Percentiles rank a stretch among this genome's conserved stretches.
Conservation (phyloP, 2,329 filamentous ascomycete genomes). For the Domatiomyces catenatus region DNA sequence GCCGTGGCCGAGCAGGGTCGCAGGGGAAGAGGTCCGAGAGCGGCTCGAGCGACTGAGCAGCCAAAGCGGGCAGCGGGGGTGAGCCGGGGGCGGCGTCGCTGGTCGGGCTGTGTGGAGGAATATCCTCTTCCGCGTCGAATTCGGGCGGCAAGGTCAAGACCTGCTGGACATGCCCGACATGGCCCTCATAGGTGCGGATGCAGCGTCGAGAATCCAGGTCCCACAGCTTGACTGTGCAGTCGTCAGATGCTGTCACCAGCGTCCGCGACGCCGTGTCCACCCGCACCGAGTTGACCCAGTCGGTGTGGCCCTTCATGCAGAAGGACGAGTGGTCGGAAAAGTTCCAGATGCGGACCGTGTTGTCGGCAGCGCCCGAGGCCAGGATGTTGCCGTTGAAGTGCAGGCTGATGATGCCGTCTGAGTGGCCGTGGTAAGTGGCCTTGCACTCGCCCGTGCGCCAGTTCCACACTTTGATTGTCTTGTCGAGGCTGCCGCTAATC, state of each 20-base stretch:
- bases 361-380: conserved; percentile 78
- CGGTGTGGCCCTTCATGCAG: conserved; percentile 64
- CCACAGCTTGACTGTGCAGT: conserved; percentile 83
- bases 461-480: conserved; percentile 86
- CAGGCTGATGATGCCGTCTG: conserved; percentile 67
- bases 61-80: neutral
- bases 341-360: conserved; percentile 83
- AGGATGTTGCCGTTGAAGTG: conserved; percentile 76
- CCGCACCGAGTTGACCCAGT: conserved; percentile 95
- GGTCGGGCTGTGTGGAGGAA: conserved; percentile 19
- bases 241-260: conserved; percentile 83
- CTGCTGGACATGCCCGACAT: conserved; percentile 91
- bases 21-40: conserved; percentile 5
- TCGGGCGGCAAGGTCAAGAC: conserved; percentile 69
- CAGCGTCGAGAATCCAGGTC: conserved; percentile 72
- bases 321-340: conserved; percentile 71
- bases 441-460: conserved; percentile 83
- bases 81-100: conserved; percentile 4
- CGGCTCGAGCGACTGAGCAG: neutral
- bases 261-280: conserved; percentile 71
- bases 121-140: conserved; percentile 67
- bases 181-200: conserved; percentile 65
- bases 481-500: conserved; percentile 78
- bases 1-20: conserved; percentile 49
- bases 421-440: conserved; percentile 64